Percentiles rank a stretch among this genome's conserved stretches.
Evolutionary conservation across 768 basidiomycete genomes (phyloP).

Genomic region (Guyanaporus albipodus): DNA sequence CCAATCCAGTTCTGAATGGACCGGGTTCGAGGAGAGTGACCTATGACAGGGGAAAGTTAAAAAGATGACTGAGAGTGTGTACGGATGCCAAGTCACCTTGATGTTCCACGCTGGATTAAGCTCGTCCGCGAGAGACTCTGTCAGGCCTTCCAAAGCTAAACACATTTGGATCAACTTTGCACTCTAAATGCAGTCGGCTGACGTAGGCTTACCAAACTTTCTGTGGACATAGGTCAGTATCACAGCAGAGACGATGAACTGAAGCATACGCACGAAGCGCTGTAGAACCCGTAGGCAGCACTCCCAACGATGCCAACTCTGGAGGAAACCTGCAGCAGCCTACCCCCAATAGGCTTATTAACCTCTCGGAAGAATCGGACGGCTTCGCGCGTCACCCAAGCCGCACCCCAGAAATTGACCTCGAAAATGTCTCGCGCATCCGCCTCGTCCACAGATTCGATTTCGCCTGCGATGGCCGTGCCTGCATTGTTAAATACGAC

Average conservation of each 20-base stretch:
- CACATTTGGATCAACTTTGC: neutral
- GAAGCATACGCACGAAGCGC: constrained; percentile 22
- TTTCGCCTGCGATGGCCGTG: constrained; percentile 26
- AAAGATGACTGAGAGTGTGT: neutral
- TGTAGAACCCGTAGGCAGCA: constrained; percentile 18
- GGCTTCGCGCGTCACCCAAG: constrained; percentile 28
- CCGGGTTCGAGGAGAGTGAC: constrained; percentile 19
- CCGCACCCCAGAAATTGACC: constrained; percentile 35
- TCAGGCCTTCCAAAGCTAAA: constrained; percentile 16
- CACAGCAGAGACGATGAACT: too few species aligned
- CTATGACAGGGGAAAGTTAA: too few species aligned
- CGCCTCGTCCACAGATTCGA: constrained; percentile 33
- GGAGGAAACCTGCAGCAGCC: constrained; percentile 38
- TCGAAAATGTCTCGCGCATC: constrained; percentile 36
- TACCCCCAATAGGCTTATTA: constrained; percentile 37
- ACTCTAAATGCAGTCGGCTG: too few species aligned
- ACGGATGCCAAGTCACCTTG: constrained; percentile 5
- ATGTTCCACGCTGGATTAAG: constrained; percentile 19
- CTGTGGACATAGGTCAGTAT: constrained; percentile 1
- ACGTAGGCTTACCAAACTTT: constrained; percentile 11
- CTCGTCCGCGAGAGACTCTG: constrained; percentile 7
- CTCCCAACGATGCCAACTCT: constrained; percentile 25
- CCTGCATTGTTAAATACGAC: constrained; percentile 39
- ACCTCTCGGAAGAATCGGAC: constrained; percentile 36
- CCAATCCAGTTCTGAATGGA: constrained; percentile 13